Conservation (phyloP, 805 yeast genomes). For the Yamadazyma laniorum region DNA sequence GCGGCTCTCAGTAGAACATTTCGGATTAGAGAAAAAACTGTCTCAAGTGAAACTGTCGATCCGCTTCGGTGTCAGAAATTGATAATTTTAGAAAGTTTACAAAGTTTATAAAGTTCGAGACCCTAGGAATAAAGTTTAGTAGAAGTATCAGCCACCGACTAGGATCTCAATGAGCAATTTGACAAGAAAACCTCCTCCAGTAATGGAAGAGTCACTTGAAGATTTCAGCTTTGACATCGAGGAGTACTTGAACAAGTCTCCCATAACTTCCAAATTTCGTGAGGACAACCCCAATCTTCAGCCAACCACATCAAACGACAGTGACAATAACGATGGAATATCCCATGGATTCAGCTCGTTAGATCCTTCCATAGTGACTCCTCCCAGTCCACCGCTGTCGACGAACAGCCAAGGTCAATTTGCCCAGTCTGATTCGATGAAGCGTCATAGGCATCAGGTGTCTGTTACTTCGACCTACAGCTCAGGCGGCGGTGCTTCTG, state of each 20-base stretch:
- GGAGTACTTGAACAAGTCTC: constrained; percentile 21
- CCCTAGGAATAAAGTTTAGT: too few relatives aligned
- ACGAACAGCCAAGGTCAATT: background rate
- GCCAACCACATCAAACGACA: constrained; percentile 13
- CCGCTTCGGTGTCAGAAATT: too few relatives aligned
- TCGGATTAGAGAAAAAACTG: too few relatives aligned
- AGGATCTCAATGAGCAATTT: constrained; percentile 7
- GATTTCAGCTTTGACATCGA: constrained; percentile 14
- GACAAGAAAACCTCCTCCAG: constrained; percentile 14
- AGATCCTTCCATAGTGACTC: constrained; percentile 13
- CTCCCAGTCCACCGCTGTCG: constrained; percentile 14
- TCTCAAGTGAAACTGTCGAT: too few relatives aligned
- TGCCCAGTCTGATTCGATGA: background rate
- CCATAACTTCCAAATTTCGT: constrained; percentile 22
- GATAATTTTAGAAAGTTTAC: too few relatives aligned
- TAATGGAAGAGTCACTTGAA: constrained; percentile 1
- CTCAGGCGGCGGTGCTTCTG: constrained; percentile 1
- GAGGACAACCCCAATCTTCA: constrained; percentile 28
- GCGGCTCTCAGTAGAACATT: too few relatives aligned
- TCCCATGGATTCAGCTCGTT: constrained; percentile 9
- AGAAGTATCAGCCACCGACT: too few relatives aligned
- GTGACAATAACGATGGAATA: constrained; percentile 3
- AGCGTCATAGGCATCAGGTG: constrained; percentile 1
- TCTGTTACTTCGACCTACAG: background rate
- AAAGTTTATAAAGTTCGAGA: too few relatives aligned